Percentiles rank a stretch among this genome's conserved stretches.
Evolutionary conservation across 2,329 filamentous ascomycete genomes (phyloP).

Genomic region (Clathrospora elynae): DNA sequence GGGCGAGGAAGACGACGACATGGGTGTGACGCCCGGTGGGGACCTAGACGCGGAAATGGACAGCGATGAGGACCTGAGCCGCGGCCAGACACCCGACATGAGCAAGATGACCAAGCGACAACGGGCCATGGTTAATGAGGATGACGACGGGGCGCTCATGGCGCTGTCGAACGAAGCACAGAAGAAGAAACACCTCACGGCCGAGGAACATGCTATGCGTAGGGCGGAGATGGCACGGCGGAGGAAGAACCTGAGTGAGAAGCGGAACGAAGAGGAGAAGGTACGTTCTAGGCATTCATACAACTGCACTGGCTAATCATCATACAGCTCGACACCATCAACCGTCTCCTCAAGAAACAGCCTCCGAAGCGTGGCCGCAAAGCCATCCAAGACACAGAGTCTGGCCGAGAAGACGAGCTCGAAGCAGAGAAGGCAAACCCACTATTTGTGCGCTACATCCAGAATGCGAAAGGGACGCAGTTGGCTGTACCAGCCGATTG

Average conservation of each 20-base stretch:
- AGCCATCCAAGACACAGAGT: conserved; percentile 57
- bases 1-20: conserved; percentile 49
- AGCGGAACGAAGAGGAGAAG: conserved; percentile 80
- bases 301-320: conserved; percentile 14
- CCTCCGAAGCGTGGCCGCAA: conserved; percentile 67
- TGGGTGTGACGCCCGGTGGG: conserved; percentile 42
- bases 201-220: conserved; percentile 74
- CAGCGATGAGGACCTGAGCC: conserved; percentile 61
- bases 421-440: conserved; percentile 60
- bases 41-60: conserved; percentile 52
- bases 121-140: conserved; percentile 61
- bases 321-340: conserved; percentile 84
- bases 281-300: conserved; percentile 44
- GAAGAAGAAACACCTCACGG: conserved; percentile 73
- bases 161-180: conserved; percentile 69
- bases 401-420: conserved; percentile 55
- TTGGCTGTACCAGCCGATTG: conserved; percentile 72
- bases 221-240: conserved; percentile 75
- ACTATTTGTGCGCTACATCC: conserved; percentile 72
- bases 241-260: conserved; percentile 74
- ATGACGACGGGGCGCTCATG: conserved; percentile 54
- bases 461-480: conserved; percentile 63
- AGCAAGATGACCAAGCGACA: conserved; percentile 72
- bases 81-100: conserved; percentile 65
- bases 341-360: conserved; percentile 85